Percentiles rank a stretch among this genome's conserved stretches.
Evolutionary conservation across 169 alveolate species (phyloP).

Genomic region (Cryptosporidium ryanae): DNA sequence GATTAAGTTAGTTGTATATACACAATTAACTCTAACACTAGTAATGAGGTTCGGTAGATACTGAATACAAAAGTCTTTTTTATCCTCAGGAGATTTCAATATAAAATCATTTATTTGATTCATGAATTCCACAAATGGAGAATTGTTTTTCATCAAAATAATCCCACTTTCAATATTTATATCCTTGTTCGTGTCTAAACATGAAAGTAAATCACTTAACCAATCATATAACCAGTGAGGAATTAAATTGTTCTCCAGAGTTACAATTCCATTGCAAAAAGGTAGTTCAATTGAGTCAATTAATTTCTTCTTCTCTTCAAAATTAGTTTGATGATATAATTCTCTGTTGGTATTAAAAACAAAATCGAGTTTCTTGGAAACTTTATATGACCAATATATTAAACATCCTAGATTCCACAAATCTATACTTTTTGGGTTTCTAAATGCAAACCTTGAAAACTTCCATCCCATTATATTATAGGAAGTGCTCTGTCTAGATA

Average conservation of each 20-base stretch:
- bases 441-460: conserved; percentile 7
- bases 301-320: not conserved
- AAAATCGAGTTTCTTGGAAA: conserved; percentile 29
- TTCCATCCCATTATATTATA: conserved; percentile 71
- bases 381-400: conserved; percentile 63
- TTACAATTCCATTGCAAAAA: conserved; percentile 36
- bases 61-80: conserved; percentile 46
- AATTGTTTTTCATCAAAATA: conserved; percentile 17
- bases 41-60: conserved; percentile 43
- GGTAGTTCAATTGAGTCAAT: conserved; percentile 62
- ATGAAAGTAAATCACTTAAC: conserved; percentile 42
- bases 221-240: conserved; percentile 66
- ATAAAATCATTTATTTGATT: conserved; percentile 51
- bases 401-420: conserved; percentile 60
- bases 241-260: conserved; percentile 24
- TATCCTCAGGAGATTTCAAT: conserved; percentile 42
- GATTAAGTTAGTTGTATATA: conserved; percentile 28
- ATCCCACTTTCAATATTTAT: conserved; percentile 43
- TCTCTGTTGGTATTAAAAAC: not conserved
- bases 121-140: conserved; percentile 69
- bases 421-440: conserved; percentile 60
- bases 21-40: conserved; percentile 29
- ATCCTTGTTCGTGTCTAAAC: conserved; percentile 47
- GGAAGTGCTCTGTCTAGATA: conserved; percentile 49
- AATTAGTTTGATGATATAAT: not conserved